Conservation (phyloP, 2,329 filamentous ascomycete species). For the Chrysoporthe cubensis region DNA sequence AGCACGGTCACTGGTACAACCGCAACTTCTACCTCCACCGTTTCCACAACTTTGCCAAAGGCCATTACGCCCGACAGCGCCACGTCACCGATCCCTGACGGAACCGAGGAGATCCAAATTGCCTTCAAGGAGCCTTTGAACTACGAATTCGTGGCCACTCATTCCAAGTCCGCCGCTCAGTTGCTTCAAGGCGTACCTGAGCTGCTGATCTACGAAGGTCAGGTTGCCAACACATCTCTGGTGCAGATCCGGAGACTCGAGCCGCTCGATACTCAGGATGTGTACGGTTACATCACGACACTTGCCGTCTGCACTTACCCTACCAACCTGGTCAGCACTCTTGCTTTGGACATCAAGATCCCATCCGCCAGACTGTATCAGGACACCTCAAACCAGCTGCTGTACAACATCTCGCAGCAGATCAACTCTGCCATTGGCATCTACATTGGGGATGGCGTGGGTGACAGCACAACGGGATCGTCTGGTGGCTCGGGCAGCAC, state of each 20-base stretch:
- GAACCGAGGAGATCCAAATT: conserved; percentile 76
- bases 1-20: conserved; percentile 44
- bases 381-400: conserved; percentile 61
- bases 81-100: conserved; percentile 57
- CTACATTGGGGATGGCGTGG: conserved; percentile 47
- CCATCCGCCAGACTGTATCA: conserved; percentile 75
- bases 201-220: conserved; percentile 68
- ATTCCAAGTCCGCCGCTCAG: conserved; percentile 75
- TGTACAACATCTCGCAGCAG: conserved; percentile 73
- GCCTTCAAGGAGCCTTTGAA: conserved; percentile 82
- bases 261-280: conserved; percentile 72
- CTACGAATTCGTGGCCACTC: conserved; percentile 78
- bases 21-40: conserved; percentile 50
- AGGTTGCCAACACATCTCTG: conserved; percentile 55
- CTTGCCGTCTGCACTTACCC: conserved; percentile 67
- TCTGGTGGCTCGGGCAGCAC: conserved; percentile 45
- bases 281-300: conserved; percentile 77
- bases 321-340: conserved; percentile 24
- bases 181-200: conserved; percentile 79
- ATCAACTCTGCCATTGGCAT: conserved; percentile 85
- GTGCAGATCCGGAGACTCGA: conserved; percentile 72
- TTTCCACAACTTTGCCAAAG: conserved; percentile 72
- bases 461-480: conserved; percentile 38
- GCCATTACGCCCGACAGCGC: conserved; percentile 73
- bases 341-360: conserved; percentile 52